These are phyloP conservation scores for Phaseolus coccineus DNA, from an alignment of 331 rosid genomes.

Conservation along the genomic window DNA sequence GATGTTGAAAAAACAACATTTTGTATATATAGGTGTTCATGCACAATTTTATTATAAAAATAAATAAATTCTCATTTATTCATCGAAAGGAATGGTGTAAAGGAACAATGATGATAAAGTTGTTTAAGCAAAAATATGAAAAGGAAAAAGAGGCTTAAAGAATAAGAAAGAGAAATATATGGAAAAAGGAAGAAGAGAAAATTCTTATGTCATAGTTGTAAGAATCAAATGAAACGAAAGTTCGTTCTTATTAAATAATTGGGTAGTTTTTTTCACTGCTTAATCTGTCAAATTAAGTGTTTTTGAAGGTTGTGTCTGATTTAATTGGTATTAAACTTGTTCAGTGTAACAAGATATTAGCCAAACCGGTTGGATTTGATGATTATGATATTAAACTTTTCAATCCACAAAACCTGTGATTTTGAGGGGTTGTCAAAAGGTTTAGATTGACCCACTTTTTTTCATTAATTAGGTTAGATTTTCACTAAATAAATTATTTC, in stretches of 20 bases:
- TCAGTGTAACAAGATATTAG: no score
- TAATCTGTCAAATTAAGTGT: no score
- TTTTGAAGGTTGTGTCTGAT: no score
- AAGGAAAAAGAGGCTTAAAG: neutral
- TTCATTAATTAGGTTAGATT: no score
- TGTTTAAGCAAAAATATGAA: neutral
- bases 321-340: no score
- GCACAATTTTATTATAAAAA: conserved; percentile 1
- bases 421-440: no score
- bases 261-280: no score
- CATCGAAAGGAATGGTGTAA: conserved; percentile 9
- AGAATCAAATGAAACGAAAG: neutral
- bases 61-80: neutral
- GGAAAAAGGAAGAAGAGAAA: neutral
- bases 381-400: no score
- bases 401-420: no score
- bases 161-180: neutral
- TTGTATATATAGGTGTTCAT: conserved; percentile 22
- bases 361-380: no score
- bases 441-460: no score
- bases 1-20: conserved; percentile 26
- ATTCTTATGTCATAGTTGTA: neutral
- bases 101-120: conserved; percentile 29
- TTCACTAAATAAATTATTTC: no score
- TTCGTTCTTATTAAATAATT: neutral